Evolutionary conservation across 371 early-diverging fungal species (phyloP), one percentile per base, ranked within the genome.

Genomic region (Quaeritorhiza haematococci): DNA sequence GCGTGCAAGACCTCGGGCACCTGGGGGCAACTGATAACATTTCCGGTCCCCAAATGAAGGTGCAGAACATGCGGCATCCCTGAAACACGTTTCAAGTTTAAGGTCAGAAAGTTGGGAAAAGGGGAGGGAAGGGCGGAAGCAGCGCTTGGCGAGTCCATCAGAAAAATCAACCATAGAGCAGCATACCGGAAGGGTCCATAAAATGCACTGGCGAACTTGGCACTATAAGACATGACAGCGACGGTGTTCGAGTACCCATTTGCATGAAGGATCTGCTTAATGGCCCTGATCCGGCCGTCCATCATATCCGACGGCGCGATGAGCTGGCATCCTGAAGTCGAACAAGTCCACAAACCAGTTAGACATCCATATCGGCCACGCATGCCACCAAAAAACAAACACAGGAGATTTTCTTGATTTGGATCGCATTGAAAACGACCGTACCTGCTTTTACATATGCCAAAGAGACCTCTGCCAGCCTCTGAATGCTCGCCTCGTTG

Each of bases 251-350:
- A 84, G 23, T 89, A 63, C 0, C 91, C 91, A 48, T 84, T 81
- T 21, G 75, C 77, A 29, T 85, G 72, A 41, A 96, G 73, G 7
- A 46, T 49, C 51, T 71, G 46, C 76, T 97, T 97, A 68, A 98
- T 96, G 3, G 92, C 90, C 48, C 78, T 73, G 64, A 98, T 88
- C 53, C 98, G 86, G 26, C 93, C 93, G 57, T 96, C 96, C 95
- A 94, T 96, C 98, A 98, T 98, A 66, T 98, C 98, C 3, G 90
- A 90, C 4, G 98, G 98, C 1, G 94, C 90, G 3, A 97, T 85
- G 55, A 91, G 80, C 33, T 96, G 91, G 41, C 74, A 74, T 1
- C 73, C 71, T 59, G 28, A 3, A 19, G 0, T 2, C 2, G n/a
- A 7, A 33, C 26, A 33, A 3, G 2, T 1, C 30, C 29, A 4